Evolutionary conservation across 176 grass and related monocot genomes (phyloP), one percentile per base, ranked within the genome.

Genomic region (Poa pratensis): DNA sequence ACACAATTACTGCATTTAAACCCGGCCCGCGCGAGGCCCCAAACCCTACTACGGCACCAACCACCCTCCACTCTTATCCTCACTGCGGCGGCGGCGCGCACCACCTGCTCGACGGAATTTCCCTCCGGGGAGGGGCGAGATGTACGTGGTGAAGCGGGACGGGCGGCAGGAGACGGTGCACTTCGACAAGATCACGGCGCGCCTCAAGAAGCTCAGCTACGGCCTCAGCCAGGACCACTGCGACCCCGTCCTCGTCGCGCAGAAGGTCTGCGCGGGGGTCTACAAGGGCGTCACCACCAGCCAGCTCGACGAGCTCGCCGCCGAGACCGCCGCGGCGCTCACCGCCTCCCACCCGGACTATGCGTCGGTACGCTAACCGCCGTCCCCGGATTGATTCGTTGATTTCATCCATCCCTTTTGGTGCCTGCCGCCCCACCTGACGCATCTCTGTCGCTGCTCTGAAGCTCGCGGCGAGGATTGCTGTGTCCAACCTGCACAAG

Each of bases 141-240:
- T 98, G 96, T 95, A 98, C 91, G 96, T 98, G 1, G 91, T 98
- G 65, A 98, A 98, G 87, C 88, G 96, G 64, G 96, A 98, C 30
- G 93, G 93, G 17, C 87, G 93, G 42, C 90, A 87, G 87, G 93
- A 98, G 91, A 57, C 88, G 32, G 96, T 98, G 55, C 96, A 94
- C 91, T 98, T 98, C 81, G 96, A 95, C 90, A 98, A 98, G 90
- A 95, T 98, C 86, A 98, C 96, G 23, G 93, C 96, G 46, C 84
- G 96, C 20, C 89, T 98, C 46, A 98, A 98, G 93, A 98, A 98
- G 87, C 89, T 98, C 51, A 94, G 91, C 63, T 98, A 98, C 53
- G 93, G 93, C n/a, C 91, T 98, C 69, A 98, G 90, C 86, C 96
- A 98, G 93, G 96, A 98, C 50, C 96, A 98, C 88, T 98, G 93